phyloP scores from a whole-genome alignment of 73 alveolate genomes.

The Blepharisma stoltei region DNA sequence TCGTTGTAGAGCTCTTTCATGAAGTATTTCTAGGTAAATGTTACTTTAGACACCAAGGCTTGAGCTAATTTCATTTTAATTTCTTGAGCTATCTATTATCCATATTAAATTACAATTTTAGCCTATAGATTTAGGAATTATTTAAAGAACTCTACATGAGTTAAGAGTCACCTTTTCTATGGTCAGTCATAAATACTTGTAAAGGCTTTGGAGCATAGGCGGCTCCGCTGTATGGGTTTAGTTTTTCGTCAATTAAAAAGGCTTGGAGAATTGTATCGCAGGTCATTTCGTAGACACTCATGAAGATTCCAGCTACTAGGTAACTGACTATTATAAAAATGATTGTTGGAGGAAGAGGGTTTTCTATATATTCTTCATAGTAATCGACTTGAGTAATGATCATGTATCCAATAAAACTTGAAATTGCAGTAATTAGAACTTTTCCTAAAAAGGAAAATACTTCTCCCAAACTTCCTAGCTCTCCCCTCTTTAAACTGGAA shows the following conservation, averaged over 20 bases:
- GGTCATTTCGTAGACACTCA: conserved; percentile 83
- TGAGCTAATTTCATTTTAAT: no score
- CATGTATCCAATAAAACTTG: conserved; percentile 74
- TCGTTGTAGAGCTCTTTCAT: not conserved
- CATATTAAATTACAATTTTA: no score
- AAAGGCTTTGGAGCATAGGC: conserved; percentile 34
- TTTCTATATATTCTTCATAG: conserved; percentile 68
- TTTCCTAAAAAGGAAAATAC: conserved; percentile 85
- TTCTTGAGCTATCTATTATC: no score
- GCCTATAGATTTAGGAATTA: no score
- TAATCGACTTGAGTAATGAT: conserved; percentile 69
- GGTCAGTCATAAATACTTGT: not conserved
- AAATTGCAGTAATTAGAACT: conserved; percentile 59
- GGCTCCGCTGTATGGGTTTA: conserved; percentile 57
- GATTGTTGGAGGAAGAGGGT: conserved; percentile 78
- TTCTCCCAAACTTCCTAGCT: conserved; percentile 50
- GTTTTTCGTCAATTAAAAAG: conserved; percentile 84
- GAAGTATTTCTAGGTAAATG: no score
- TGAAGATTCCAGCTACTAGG: conserved; percentile 64
- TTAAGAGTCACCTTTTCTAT: not conserved
- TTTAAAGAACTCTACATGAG: no score
- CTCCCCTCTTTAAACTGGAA: no score
- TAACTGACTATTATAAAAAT: conserved; percentile 60
- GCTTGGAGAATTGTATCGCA: conserved; percentile 88
- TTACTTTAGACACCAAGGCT: no score